Base-by-base conservation (phyloP, 805 yeast species). In the Kazachstania kunashirensis region DNA sequence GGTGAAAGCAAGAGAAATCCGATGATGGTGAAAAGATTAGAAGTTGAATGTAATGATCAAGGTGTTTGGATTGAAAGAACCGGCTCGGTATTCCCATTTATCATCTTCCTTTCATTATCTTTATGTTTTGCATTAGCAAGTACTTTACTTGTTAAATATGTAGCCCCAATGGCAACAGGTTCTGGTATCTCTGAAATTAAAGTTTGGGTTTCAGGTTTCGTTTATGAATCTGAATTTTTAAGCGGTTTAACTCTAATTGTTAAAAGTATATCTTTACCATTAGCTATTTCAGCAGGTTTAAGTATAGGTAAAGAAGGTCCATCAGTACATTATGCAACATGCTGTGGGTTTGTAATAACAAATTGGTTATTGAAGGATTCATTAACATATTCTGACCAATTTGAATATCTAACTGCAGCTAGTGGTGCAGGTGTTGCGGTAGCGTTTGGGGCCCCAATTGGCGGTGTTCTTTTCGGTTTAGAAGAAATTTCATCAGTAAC, bases 351-450 rank as follows among this genome's bases (percentile, higher is more conserved):
- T 49, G 71, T 77, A n/a, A 63, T 85, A 10, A 77, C 92, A 1
- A 68, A 70, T 26, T 54, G 75, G 30, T 67, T 79, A 39, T 40
- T 57, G 25, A 57, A 54, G 29, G 65, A 62, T 41, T 55, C 62
- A 2, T 37, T 57, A 29, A 53, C 58, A 2, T 59, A 51, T 34
- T 48, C 57, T 2, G 48, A 51, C 21, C 58, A 55, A 40, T 49
- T 59, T n/a, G 63, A 57, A 36, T 55, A 55, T 36, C 62, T 92
- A 36, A 77, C 89, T 1, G 96, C 98, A 0, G 80, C 95, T 3
- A 73, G 96, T 8, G 97, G 96, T 3, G 95, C 98, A 1, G 99
- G 99, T 36, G 97, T 92, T 7, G 97, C 97, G 0, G 97, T 92
- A 7, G 98, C 97, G 0, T 92, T 92, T 65, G 97, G 95, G 0